Evolutionary conservation across 1,284 basidiomycete species (phyloP).

Genomic region (Irpex sp.): DNA sequence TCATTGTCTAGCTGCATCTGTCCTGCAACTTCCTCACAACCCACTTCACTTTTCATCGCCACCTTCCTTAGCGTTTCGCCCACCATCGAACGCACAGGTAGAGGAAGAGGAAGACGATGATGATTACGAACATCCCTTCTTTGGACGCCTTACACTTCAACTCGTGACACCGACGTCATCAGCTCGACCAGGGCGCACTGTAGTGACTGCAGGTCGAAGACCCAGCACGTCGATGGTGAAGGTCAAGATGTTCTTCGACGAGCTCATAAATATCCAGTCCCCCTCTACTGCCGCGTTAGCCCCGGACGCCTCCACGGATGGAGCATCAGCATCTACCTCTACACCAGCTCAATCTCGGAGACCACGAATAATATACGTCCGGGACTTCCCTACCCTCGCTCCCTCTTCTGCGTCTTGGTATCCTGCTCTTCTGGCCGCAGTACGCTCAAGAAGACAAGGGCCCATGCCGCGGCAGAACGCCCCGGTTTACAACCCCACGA

Average conservation of each 20-base stretch:
- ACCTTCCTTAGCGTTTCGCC: conserved; percentile 23
- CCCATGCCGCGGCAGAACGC: conserved; percentile 51
- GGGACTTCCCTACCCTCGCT: conserved; percentile 75
- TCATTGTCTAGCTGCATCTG: conserved; percentile 48
- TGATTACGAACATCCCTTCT: conserved; percentile 33
- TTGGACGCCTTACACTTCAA: conserved; percentile 57
- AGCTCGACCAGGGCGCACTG: conserved; percentile 35
- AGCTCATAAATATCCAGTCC: conserved; percentile 62
- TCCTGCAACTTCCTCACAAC: conserved; percentile 65
- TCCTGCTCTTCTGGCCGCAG: conserved; percentile 70
- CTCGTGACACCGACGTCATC: conserved; percentile 41
- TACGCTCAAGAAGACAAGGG: conserved; percentile 68
- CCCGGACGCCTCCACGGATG: conserved; percentile 6
- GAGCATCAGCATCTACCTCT: conserved; percentile 21
- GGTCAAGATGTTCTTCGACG: conserved; percentile 69
- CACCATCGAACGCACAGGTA: conserved; percentile 16
- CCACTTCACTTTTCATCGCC: conserved; percentile 62
- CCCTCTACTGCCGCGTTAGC: conserved; percentile 17
- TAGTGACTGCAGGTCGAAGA: conserved; percentile 26
- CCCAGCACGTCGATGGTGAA: conserved; percentile 43
- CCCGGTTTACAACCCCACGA: conserved; percentile 64
- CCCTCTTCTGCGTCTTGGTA: conserved; percentile 77
- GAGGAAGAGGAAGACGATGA: conserved; percentile 42
- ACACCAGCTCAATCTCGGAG: conserved; percentile 8
- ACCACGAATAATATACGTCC: conserved; percentile 80